Evolutionary conservation across 2,329 filamentous ascomycete species (phyloP).

Genomic region (Epichloe baconii): DNA sequence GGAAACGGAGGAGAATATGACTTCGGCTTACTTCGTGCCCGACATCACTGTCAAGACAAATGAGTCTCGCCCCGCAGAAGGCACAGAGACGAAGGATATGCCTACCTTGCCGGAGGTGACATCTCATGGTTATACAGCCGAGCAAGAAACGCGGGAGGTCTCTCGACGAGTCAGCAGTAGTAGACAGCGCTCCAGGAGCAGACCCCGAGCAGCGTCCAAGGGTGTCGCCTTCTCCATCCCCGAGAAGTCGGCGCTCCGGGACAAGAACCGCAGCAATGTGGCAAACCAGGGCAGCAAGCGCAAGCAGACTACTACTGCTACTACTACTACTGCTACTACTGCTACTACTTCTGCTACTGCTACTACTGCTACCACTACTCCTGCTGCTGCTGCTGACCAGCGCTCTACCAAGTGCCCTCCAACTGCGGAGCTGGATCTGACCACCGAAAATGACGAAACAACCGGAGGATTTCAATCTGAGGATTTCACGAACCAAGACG

Average conservation of each 20-base stretch:
- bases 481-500: slow-evolving; percentile 21
- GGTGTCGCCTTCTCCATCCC: slow-evolving; percentile 29
- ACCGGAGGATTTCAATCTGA: slow-evolving; percentile 22
- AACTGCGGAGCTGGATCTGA: slow-evolving; percentile 13
- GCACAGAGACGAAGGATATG: slow-evolving; percentile 19
- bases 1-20: slow-evolving; percentile 39
- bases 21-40: slow-evolving; percentile 44
- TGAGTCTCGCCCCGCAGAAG: slow-evolving; percentile 18
- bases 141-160: slow-evolving; percentile 14
- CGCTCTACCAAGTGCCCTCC: slow-evolving; percentile 4
- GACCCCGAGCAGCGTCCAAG: slow-evolving; percentile 11
- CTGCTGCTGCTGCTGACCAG: not conserved
- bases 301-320: slow-evolving; percentile 9
- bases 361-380: not conserved
- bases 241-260: slow-evolving; percentile 17
- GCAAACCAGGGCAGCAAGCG: slow-evolving; percentile 32
- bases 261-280: slow-evolving; percentile 17
- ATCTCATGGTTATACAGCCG: slow-evolving; percentile 19
- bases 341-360: not conserved
- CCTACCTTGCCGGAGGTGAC: slow-evolving; percentile 18
- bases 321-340: not conserved
- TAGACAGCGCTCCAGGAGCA: slow-evolving; percentile 17
- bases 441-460: slow-evolving; percentile 22
- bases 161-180: slow-evolving; percentile 17
- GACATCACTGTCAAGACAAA: slow-evolving; percentile 41